Percentiles rank a stretch among this genome's conserved stretches.
These are phyloP conservation scores for Dothideomycetes sp. DNA, from an alignment of 2,329 filamentous ascomycete genomes.

Conservation along the genomic window DNA sequence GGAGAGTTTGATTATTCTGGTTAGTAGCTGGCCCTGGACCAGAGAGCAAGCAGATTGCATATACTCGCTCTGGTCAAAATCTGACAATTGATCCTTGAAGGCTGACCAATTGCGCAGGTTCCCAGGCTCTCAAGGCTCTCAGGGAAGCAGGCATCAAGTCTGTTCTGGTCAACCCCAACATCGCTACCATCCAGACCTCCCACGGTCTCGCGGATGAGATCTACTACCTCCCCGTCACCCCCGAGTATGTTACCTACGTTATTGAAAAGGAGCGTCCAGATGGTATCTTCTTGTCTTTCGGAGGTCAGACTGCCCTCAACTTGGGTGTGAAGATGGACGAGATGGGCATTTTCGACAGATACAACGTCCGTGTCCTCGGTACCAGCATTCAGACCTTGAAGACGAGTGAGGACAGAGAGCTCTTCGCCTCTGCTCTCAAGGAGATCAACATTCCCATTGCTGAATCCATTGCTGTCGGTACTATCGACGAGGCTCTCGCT, in stretches of 20 bases:
- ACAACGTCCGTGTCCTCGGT: constrained; percentile 88
- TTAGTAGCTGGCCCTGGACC: constrained; percentile 32
- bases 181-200: constrained; percentile 95
- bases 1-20: constrained; percentile 99
- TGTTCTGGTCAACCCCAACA: constrained; percentile 94
- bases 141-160: constrained; percentile 90
- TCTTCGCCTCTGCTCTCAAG: constrained; percentile 89
- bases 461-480: constrained; percentile 85
- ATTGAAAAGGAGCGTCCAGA: constrained; percentile 94
- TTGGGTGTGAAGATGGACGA: constrained; percentile 95
- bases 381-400: constrained; percentile 91
- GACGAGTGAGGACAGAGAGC: constrained; percentile 88
- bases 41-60: background rate
- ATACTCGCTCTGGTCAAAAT: too few species aligned
- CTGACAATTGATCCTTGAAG: too few species aligned
- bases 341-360: constrained; percentile 88
- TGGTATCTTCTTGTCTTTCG: constrained; percentile 94
- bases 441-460: constrained; percentile 98
- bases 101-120: constrained; percentile 45
- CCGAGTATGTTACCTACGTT: constrained; percentile 94
- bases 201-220: constrained; percentile 94
- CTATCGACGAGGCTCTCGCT: constrained; percentile 81
- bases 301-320: constrained; percentile 94
- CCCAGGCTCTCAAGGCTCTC: constrained; percentile 90
- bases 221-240: constrained; percentile 95